These are phyloP conservation scores for Spencermartinsiella ligniputridi DNA, from an alignment of 1,139 yeast species.

Conservation along the genomic window DNA sequence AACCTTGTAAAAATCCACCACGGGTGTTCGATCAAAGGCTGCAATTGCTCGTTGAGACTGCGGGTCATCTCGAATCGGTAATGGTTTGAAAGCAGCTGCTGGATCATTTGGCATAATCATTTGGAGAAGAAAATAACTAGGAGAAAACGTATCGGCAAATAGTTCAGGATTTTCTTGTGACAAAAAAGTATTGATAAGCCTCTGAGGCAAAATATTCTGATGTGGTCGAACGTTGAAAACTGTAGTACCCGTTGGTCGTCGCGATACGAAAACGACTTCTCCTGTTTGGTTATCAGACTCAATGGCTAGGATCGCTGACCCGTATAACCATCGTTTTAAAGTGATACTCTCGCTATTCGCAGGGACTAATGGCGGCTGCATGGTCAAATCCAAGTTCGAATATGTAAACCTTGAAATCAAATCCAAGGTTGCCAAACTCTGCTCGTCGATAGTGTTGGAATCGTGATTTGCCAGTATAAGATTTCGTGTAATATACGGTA, in stretches of 20 bases:
- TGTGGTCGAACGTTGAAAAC: conserved; percentile 46
- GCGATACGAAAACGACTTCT: conserved; percentile 46
- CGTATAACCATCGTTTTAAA: conserved; percentile 57
- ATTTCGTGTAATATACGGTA: conserved; percentile 60
- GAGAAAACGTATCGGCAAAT: conserved; percentile 32
- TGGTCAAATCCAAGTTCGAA: conserved; percentile 56
- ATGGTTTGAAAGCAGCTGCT: conserved; percentile 31
- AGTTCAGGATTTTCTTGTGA: conserved; percentile 8
- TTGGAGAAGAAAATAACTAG: conserved; percentile 43
- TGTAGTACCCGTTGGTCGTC: conserved; percentile 67
- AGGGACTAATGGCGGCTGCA: conserved; percentile 27
- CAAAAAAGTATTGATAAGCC: conserved; percentile 20
- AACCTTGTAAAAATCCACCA: conserved; percentile 72
- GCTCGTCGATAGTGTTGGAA: conserved; percentile 43
- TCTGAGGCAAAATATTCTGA: conserved; percentile 38
- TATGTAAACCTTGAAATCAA: conserved; percentile 63
- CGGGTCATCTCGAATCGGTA: conserved; percentile 45
- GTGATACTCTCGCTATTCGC: conserved; percentile 8
- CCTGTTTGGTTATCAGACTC: conserved; percentile 54
- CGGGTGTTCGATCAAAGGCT: conserved; percentile 71
- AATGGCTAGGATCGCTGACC: conserved; percentile 54
- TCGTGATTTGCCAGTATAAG: conserved; percentile 45
- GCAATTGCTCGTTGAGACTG: conserved; percentile 54
- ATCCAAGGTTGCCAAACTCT: conserved; percentile 63
- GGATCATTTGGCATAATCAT: conserved; percentile 35